Evolutionary conservation across 75 land plant species (phyloP).

Genomic region (Larix kaempferi): DNA sequence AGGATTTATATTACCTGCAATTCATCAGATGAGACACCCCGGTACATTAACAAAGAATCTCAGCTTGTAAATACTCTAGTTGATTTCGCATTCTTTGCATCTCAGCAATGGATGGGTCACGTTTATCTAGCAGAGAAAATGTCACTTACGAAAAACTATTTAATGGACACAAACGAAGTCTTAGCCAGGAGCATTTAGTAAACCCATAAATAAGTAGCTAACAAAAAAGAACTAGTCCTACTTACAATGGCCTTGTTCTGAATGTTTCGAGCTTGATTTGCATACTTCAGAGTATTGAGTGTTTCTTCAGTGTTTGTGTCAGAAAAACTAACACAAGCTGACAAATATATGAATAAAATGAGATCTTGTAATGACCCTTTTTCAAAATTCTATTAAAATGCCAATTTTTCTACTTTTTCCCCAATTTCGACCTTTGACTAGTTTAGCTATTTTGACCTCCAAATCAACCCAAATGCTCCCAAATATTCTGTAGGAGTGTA

Average conservation of each 20-base stretch:
- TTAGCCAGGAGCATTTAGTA: background rate
- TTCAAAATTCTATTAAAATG: no score
- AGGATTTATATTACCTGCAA: conserved; percentile 45
- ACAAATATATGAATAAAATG: background rate
- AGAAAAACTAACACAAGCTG: conserved; percentile 99
- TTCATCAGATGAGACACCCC: conserved; percentile 53
- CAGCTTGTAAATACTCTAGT: conserved; percentile 87
- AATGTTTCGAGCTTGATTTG: conserved; percentile 97
- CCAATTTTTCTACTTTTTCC: no score
- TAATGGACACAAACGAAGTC: background rate
- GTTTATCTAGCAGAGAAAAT: conserved; percentile 58
- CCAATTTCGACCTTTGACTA: no score
- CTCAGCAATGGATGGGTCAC: conserved; percentile 90
- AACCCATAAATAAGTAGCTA: background rate
- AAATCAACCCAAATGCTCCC: no score
- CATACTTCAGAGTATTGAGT: conserved; percentile 93
- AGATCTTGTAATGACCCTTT: no score
- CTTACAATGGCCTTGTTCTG: conserved; percentile 97
- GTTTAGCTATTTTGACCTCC: no score
- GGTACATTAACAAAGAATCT: conserved; percentile 66
- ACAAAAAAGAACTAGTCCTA: background rate
- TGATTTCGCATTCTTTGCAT: conserved; percentile 93
- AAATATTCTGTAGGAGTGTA: no score
- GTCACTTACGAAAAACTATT: background rate
- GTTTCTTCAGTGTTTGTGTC: conserved; percentile 98